Conservation (phyloP, 306 rosid species). For the Vachellia pachyceras region DNA sequence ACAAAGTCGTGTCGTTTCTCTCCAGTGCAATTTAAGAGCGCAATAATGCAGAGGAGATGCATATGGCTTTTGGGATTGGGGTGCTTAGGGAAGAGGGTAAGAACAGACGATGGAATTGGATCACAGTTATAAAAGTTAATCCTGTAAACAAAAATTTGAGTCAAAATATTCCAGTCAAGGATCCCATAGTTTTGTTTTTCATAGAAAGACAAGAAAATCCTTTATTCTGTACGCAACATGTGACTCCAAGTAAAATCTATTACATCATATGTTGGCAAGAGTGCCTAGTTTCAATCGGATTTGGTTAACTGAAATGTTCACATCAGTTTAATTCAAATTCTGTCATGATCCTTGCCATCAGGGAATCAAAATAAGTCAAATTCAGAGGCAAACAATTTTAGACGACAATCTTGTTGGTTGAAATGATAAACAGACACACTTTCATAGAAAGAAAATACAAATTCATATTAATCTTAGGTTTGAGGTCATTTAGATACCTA, state of each 20-base stretch:
- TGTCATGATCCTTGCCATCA: no score
- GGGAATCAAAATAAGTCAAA: no score
- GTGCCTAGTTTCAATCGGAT: not conserved
- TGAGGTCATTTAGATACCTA: no score
- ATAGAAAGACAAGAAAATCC: not conserved
- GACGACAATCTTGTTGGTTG: no score
- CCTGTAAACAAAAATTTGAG: not conserved
- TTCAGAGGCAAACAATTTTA: no score
- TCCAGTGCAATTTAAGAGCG: not conserved
- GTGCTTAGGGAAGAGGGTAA: not conserved
- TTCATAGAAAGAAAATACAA: no score
- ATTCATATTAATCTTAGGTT: no score
- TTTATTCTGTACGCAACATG: not conserved
- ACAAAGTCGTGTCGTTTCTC: not conserved
- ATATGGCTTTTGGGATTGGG: not conserved
- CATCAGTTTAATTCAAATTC: no score
- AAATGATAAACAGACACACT: no score
- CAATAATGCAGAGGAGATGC: not conserved
- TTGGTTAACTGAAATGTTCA: not conserved
- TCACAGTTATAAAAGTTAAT: not conserved
- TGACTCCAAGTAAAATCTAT: not conserved
- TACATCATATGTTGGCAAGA: not conserved
- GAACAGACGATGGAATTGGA: not conserved
- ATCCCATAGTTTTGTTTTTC: not conserved
- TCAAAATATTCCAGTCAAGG: not conserved